Base-by-base conservation (phyloP, 176 grass and related monocot genomes). In the Aegilops sharonensis region DNA sequence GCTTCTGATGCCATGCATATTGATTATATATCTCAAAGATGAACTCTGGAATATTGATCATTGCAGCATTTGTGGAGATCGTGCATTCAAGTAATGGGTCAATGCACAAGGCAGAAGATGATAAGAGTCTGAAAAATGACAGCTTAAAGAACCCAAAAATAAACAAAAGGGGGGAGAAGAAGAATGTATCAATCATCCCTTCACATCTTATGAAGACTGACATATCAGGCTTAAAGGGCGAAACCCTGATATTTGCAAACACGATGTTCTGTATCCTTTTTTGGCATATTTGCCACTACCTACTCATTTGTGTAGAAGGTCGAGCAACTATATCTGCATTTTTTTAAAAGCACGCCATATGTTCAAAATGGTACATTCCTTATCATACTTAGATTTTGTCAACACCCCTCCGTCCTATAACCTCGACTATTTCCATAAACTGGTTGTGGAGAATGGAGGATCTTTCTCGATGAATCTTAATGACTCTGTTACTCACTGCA, bases 381-480 rank as follows among this genome's bases (percentile, higher is more conserved):
- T 98, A 87, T 86, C 68, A 78, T 89, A 73, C 52, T 83, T 91
- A 98, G 96, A 94, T 88, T 95, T 98, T 85, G 90, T 92, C 50
- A 98, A 98, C 83, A 87, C 84, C 32, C 93, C 96, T 83, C 75
- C 90, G 62, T 92, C 91, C 80, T 94, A 92, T 85, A 89, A 89
- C 85, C 84, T 95, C 6, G 96, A 95, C 66, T 89, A 95, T 79
- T 95, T 95, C 87, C 96, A 98, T 79, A 95, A 95, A 85, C 29
- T 94, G 73, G 95, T 98, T 80, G 89, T 89, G 74, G 93, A 98
- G 89, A 98, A 98, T 81, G 95, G 95, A 7, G 95, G 93, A 77
- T 89, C 90, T 59, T 98, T 98, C 75, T 93, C 95, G 4, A 98
- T 98, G 95, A 98, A 98, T 98, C 87, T 98, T 74, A 98, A 95